Conservation (phyloP, 129 eudicot species). For the Artemisia tridentata region DNA sequence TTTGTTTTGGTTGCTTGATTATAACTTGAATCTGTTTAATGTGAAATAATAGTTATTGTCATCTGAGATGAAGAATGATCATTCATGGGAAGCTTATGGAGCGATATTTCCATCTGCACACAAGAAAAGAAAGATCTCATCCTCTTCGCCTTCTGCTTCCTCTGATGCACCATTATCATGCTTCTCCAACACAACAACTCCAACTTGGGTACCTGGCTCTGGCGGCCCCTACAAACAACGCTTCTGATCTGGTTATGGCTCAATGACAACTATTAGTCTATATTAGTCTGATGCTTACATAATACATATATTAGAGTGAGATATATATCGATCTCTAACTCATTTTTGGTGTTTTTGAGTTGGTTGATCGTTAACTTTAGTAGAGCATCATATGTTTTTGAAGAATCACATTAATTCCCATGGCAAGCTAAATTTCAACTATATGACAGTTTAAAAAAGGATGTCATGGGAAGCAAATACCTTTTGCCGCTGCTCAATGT, state of each 20-base stretch:
- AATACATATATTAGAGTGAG: too few relatives aligned
- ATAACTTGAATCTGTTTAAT: neutral
- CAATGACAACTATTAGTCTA: too few relatives aligned
- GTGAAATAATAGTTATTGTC: constrained; percentile 8
- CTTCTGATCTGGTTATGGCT: constrained; percentile 1
- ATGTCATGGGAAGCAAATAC: too few relatives aligned
- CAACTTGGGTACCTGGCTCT: constrained; percentile 38
- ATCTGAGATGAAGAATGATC: constrained; percentile 8
- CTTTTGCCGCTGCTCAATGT: too few relatives aligned
- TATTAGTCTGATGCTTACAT: too few relatives aligned
- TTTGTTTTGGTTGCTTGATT: neutral
- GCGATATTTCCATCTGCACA: neutral
- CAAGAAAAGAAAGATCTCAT: constrained; percentile 20
- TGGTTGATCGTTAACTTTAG: too few relatives aligned
- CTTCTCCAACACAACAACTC: constrained; percentile 25
- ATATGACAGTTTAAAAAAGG: too few relatives aligned
- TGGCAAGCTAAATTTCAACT: too few relatives aligned
- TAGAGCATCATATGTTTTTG: too few relatives aligned
- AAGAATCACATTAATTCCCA: too few relatives aligned
- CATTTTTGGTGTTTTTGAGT: too few relatives aligned
- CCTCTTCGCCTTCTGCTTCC: constrained; percentile 21
- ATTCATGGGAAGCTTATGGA: neutral
- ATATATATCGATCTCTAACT: too few relatives aligned
- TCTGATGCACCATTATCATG: constrained; percentile 14
- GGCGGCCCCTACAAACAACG: neutral